Evolutionary conservation across 208 protist genomes (phyloP).

Genomic region (Balamuthia mandrillaris): DNA sequence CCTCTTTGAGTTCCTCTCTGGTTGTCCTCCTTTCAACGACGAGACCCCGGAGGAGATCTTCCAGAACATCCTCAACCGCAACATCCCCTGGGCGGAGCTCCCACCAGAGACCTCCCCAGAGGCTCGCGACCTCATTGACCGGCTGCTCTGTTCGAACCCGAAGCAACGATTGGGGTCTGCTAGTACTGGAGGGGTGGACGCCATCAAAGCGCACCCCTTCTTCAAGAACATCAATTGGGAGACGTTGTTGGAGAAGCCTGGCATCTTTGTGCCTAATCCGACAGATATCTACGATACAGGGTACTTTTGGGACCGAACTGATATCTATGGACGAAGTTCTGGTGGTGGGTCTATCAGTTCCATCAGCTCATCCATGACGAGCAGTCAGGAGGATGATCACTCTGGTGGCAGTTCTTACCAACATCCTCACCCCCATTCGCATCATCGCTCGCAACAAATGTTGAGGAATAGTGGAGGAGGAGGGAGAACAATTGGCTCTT

Average conservation of each 20-base stretch:
- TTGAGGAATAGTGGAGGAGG: not conserved
- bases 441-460: not conserved
- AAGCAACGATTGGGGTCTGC: not conserved
- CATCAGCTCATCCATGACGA: not conserved
- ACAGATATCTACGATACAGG: slow-evolving; percentile 51
- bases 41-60: not conserved
- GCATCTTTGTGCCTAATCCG: slow-evolving; percentile 59
- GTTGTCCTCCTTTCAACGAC: slow-evolving; percentile 39
- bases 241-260: slow-evolving; percentile 46
- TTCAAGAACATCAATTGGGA: slow-evolving; percentile 64
- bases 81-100: not conserved
- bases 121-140: not conserved
- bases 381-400: too few relatives aligned
- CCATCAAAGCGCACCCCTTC: slow-evolving; percentile 68
- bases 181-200: slow-evolving; percentile 38
- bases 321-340: too few relatives aligned
- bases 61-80: not conserved
- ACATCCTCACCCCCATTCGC: not conserved
- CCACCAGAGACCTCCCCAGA: slow-evolving; percentile 28
- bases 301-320: slow-evolving; percentile 53
- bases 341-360: not conserved
- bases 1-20: slow-evolving; percentile 60
- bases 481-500: not conserved
- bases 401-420: too few relatives aligned
- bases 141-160: not conserved